Evolutionary conservation across 2,329 filamentous ascomycete species (phyloP).

Genomic region (Amphichorda felina): DNA sequence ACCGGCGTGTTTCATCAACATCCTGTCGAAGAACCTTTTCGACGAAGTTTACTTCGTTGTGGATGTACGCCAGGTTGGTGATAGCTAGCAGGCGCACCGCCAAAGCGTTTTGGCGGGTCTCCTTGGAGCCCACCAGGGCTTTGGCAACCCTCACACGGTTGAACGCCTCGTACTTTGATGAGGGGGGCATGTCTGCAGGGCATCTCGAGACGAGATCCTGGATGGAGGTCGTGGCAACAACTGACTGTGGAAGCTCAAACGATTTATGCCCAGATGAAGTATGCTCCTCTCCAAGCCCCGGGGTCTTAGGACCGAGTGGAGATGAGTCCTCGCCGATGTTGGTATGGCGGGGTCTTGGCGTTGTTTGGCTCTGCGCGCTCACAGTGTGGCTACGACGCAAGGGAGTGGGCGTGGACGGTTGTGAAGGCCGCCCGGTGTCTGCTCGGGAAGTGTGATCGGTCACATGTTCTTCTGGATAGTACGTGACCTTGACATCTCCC

Average conservation of each 20-base stretch:
- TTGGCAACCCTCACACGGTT: constrained; percentile 76
- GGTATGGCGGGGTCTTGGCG: constrained; percentile 23
- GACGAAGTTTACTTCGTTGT: constrained; percentile 70
- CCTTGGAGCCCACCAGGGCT: constrained; percentile 54
- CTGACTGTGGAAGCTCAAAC: constrained; percentile 52
- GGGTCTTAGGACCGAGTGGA: constrained; percentile 33
- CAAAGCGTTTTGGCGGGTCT: constrained; percentile 63
- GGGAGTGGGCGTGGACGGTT: constrained; percentile 64
- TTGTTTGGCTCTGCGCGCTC: constrained; percentile 24
- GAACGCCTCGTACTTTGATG: constrained; percentile 72
- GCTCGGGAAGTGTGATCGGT: constrained; percentile 8
- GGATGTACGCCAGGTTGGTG: constrained; percentile 83
- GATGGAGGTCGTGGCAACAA: constrained; percentile 38
- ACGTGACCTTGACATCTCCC: constrained; percentile 69
- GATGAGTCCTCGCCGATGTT: constrained; percentile 28
- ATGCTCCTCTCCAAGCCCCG: constrained; percentile 21
- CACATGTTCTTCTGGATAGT: constrained; percentile 46
- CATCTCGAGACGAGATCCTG: constrained; percentile 44
- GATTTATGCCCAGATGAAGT: constrained; percentile 35
- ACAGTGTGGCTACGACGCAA: constrained; percentile 56
- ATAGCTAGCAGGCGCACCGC: constrained; percentile 76
- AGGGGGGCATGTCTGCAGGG: constrained; percentile 55
- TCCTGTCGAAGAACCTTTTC: constrained; percentile 82
- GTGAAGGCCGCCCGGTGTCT: constrained; percentile 25
- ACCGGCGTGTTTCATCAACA: constrained; percentile 74